Conservation (phyloP, 305 asterid species). For the Ilex paraguariensis region DNA sequence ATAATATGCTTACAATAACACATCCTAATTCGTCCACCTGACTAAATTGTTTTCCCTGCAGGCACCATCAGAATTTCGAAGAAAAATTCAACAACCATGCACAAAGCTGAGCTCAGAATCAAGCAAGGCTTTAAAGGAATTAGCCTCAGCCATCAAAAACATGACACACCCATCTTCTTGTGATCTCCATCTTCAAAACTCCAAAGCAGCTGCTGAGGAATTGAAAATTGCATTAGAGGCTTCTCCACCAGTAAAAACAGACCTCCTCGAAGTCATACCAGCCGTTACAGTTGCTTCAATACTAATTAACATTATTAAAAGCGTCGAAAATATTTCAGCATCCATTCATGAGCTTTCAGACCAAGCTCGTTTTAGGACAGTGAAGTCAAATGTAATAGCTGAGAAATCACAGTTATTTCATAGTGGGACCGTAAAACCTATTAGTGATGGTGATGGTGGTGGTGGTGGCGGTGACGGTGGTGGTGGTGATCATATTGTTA, state of each 20-base stretch:
- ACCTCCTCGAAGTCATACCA: conserved; percentile 38
- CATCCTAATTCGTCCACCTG: too few relatives aligned
- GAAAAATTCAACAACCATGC: conserved; percentile 34
- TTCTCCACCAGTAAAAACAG: conserved; percentile 12
- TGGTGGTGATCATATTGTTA: too few relatives aligned
- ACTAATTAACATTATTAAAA: conserved; percentile 41
- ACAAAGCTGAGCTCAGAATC: conserved; percentile 40
- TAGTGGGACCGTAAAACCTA: conserved; percentile 48
- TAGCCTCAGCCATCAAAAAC: conserved; percentile 36
- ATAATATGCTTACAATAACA: too few relatives aligned
- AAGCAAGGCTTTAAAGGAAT: conserved; percentile 37
- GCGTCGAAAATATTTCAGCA: conserved; percentile 36
- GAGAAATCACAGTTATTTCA: conserved; percentile 31
- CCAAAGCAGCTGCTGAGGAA: conserved; percentile 31
- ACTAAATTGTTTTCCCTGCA: conserved; percentile 3
- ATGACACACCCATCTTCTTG: conserved; percentile 26
- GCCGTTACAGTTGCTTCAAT: conserved; percentile 43
- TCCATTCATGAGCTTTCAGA: conserved; percentile 41
- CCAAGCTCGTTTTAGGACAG: conserved; percentile 33
- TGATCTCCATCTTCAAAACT: conserved; percentile 20
- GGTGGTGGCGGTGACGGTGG: too few relatives aligned
- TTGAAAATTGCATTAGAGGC: conserved; percentile 29
- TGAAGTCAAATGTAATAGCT: conserved; percentile 5
- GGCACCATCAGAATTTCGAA: conserved; percentile 31
- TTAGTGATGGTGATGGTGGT: neutral